These are phyloP conservation scores for Kockovaella imperatae DNA, from an alignment of 768 basidiomycete genomes.

Conservation along the genomic window DNA sequence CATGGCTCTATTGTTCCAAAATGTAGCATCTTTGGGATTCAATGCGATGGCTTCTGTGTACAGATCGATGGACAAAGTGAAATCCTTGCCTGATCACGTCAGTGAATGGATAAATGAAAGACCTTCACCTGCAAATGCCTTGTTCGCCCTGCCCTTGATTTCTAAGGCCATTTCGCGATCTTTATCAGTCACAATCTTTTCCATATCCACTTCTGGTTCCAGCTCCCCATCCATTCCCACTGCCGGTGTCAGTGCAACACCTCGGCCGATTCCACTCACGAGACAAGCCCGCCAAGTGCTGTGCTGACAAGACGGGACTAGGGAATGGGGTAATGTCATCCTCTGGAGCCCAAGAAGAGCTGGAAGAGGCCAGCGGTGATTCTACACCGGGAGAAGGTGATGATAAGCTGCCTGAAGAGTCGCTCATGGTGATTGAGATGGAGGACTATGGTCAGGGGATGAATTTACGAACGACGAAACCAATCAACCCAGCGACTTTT, in stretches of 20 bases:
- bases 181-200: slow-evolving; percentile 55
- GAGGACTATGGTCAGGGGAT: too few species aligned
- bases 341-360: neutral
- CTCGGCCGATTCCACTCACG: slow-evolving; percentile 12
- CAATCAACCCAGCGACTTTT: too few species aligned
- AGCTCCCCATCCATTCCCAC: slow-evolving; percentile 24
- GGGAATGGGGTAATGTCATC: slow-evolving; percentile 38
- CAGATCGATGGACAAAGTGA: slow-evolving; percentile 62
- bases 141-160: slow-evolving; percentile 80
- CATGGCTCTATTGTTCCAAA: slow-evolving; percentile 93
- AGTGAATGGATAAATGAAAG: slow-evolving; percentile 1
- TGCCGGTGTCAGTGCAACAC: neutral
- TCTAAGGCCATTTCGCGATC: slow-evolving; percentile 61
- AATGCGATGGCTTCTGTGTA: slow-evolving; percentile 78
- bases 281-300: slow-evolving; percentile 20
- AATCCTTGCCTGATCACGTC: slow-evolving; percentile 55
- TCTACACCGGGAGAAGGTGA: slow-evolving; percentile 29
- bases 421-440: too few species aligned
- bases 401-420: too few species aligned
- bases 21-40: slow-evolving; percentile 77
- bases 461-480: too few species aligned
- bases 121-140: slow-evolving; percentile 56
- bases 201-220: slow-evolving; percentile 31
- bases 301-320: slow-evolving; percentile 19
- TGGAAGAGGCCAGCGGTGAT: slow-evolving; percentile 10